Percentiles rank a stretch among this genome's conserved stretches.
These are phyloP conservation scores for Nigrospora sphaerica DNA, from an alignment of 2,329 filamentous ascomycete species.

Conservation along the genomic window DNA sequence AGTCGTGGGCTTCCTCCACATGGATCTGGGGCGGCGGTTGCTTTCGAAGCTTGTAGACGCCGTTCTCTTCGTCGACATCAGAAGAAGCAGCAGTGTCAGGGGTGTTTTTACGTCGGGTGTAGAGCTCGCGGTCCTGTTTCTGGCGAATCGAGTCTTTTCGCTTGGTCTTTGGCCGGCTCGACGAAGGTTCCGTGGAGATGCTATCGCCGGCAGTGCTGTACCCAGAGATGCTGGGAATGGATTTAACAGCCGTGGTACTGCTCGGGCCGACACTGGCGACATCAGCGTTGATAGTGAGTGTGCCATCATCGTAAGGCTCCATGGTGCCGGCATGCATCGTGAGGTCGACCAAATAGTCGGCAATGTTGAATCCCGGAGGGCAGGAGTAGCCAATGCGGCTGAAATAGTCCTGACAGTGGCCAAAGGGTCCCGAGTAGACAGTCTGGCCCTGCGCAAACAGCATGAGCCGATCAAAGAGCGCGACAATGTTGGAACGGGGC, in stretches of 20 bases:
- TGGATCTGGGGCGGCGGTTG: constrained; percentile 49
- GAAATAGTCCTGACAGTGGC: constrained; percentile 85
- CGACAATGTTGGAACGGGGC: constrained; percentile 95
- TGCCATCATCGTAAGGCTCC: constrained; percentile 37
- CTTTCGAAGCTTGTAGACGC: constrained; percentile 43
- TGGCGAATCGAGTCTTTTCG: constrained; percentile 75
- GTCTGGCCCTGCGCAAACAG: constrained; percentile 82
- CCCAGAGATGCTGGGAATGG: constrained; percentile 76
- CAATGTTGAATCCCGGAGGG: constrained; percentile 96
- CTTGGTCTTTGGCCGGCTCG: constrained; percentile 59
- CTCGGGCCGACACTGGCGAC: constrained; percentile 69
- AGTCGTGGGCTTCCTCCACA: constrained; percentile 62
- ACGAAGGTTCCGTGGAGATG: constrained; percentile 46
- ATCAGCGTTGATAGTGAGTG: constrained; percentile 41
- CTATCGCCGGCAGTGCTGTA: constrained; percentile 66
- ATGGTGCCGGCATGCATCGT: constrained; percentile 87
- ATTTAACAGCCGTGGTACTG: constrained; percentile 84
- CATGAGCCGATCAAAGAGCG: constrained; percentile 89
- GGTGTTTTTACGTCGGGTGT: constrained; percentile 68
- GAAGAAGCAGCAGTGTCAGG: constrained; percentile 55
- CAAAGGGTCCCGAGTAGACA: constrained; percentile 89
- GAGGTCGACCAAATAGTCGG: constrained; percentile 92
- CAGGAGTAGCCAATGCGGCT: constrained; percentile 87
- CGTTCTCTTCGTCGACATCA: constrained; percentile 44
- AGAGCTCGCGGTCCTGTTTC: constrained; percentile 85